Base-by-base conservation (phyloP, 2,329 filamentous ascomycete genomes). In the Sporothrix curviconia region DNA sequence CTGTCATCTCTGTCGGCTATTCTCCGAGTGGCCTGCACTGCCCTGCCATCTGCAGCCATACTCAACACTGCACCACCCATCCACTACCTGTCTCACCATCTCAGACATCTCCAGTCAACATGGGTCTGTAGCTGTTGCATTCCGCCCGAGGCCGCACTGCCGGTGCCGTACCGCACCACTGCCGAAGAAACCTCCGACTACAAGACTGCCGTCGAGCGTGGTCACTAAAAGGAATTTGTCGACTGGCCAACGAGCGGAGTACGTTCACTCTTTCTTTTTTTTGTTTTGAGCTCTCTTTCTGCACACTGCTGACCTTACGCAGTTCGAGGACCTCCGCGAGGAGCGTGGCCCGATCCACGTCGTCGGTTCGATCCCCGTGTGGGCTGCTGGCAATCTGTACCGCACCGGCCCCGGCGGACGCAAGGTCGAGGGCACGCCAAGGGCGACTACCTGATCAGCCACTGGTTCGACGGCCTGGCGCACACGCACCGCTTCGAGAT, bases 391-490 rank as follows among this genome's bases (percentile, higher is more conserved):
- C 1, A 76, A 80, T 1, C 76, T 94, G 0, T 92, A 86, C 69
- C 80, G 89, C 24, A 91, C 86, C 0, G 89, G 90, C 0, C 87
- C 88, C 0, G 87, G 88, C 1, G 77, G 80, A 28, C 82, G 80
- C 67, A 78, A 79, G 37, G 71, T 90, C 3, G 75, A 84, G n/a
- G 68, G 72, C 43, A 83, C 82, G 0, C 70, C 80, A 2, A 75
- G 76, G 3, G 82, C 83, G n/a, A 80, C 76, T 84, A 85, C 65
- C 74, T 77, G 32, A 76, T 85, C 12, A 81, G 78, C 1, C 89
- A 94, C 68, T 94, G 89, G 89, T 94, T 94, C 63, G 90, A 94
- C 67, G 87, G 87, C 6, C 83, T 90, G 59, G 80, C 83, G 3
- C 81, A 88, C 56, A 76, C 83, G 1, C 87, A 92, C 71, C 83